Percentiles rank a stretch among this genome's conserved stretches.
phyloP scores from a whole-genome alignment of 208 protist species.

The Crithidia expoeki region DNA sequence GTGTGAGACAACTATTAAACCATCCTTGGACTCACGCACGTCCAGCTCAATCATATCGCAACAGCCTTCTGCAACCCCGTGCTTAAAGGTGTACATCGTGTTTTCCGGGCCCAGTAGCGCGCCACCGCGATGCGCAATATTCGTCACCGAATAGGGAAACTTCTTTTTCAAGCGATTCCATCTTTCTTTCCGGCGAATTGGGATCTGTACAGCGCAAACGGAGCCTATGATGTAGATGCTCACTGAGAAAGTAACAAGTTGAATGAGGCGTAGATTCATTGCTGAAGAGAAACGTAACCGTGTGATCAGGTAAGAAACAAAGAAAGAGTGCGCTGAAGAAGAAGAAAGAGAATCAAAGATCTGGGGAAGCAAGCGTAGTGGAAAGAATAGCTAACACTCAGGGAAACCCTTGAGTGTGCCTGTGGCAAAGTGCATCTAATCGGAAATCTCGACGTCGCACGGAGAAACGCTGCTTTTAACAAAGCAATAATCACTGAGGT shows the following conservation, averaged over 20 bases:
- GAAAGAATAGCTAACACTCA: no score
- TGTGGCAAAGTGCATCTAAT: no score
- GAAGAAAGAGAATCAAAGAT: no score
- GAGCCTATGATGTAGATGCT: constrained; percentile 29
- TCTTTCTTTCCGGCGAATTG: constrained; percentile 23
- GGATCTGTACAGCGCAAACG: constrained; percentile 24
- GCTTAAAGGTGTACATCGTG: constrained; percentile 76
- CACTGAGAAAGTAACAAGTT: constrained; percentile 5
- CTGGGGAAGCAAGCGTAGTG: no score
- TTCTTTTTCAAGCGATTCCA: constrained; percentile 44
- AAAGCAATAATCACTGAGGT: no score
- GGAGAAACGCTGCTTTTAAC: no score
- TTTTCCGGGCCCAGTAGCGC: constrained; percentile 79
- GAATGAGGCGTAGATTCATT: constrained; percentile 10
- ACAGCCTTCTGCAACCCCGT: constrained; percentile 37
- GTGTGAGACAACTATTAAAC: constrained; percentile 71
- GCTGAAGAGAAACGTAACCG: not conserved
- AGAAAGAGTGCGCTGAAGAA: no score
- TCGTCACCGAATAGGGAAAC: constrained; percentile 65
- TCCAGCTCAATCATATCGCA: constrained; percentile 84
- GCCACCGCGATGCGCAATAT: constrained; percentile 80
- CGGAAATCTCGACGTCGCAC: no score
- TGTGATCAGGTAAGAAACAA: no score
- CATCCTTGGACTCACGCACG: constrained; percentile 71
- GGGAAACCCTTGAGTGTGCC: no score